These are phyloP conservation scores for Aspergillus diversus DNA, from an alignment of 495 filamentous ascomycete genomes.

Conservation along the genomic window DNA sequence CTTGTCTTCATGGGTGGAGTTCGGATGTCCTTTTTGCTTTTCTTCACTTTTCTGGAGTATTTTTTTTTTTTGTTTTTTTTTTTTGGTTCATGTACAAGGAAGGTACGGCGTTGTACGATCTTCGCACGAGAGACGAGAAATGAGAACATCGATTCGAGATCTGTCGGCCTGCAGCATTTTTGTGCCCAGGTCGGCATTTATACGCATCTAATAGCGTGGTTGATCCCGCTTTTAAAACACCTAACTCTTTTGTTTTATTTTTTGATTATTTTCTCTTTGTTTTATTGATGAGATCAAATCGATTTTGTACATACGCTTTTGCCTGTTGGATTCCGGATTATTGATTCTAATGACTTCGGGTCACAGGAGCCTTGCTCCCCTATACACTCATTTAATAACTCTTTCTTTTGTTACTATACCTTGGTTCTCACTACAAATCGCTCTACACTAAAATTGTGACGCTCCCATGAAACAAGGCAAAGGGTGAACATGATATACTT, in stretches of 20 bases:
- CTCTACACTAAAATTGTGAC: background rate
- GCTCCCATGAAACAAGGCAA: too few relatives aligned
- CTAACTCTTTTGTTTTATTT: conserved; percentile 20
- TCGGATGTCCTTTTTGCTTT: conserved; percentile 15
- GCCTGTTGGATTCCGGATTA: conserved; percentile 20
- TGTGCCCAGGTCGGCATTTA: conserved; percentile 21
- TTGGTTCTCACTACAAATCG: background rate
- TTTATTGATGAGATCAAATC: conserved; percentile 11
- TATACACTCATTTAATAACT: conserved; percentile 21
- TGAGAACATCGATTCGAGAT: conserved; percentile 34
- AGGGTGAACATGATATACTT: background rate
- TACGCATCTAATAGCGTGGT: conserved; percentile 31
- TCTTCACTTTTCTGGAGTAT: conserved; percentile 5
- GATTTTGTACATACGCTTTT: conserved; percentile 25
- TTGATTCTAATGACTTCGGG: conserved; percentile 7
- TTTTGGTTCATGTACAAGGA: conserved; percentile 27
- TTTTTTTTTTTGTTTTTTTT: conserved; percentile 28
- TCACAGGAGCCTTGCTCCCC: conserved; percentile 2
- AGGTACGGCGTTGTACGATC: conserved; percentile 44
- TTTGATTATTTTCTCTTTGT: conserved; percentile 26
- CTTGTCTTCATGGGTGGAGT: conserved; percentile 30
- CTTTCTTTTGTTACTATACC: conserved; percentile 9
- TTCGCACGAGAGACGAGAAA: conserved; percentile 46
- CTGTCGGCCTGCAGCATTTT: conserved; percentile 18
- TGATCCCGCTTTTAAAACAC: conserved; percentile 26